Evolutionary conservation across 257 asterid genomes (phyloP).

Genomic region (Capsicum chinense): DNA sequence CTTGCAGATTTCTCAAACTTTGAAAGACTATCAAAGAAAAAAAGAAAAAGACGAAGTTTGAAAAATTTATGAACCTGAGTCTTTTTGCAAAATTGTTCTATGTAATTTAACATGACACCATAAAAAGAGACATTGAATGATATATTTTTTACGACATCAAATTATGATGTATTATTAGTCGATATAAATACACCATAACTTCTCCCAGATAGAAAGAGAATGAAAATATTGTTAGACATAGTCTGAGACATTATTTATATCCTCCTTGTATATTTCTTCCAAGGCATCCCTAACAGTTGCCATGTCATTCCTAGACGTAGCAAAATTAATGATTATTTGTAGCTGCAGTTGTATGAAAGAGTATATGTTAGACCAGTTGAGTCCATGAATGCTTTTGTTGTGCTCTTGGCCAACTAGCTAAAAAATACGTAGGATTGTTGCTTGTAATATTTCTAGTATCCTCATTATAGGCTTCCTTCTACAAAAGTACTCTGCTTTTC

Average conservation of each 20-base stretch:
- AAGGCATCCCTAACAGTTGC: constrained; percentile 93
- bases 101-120: constrained; percentile 6
- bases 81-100: neutral
- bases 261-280: constrained; percentile 95
- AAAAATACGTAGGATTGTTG: constrained; percentile 17
- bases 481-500: too few species aligned
- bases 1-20: neutral
- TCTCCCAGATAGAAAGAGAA: constrained; percentile 92
- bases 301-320: constrained; percentile 94
- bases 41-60: neutral
- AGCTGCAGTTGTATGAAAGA: constrained; percentile 58
- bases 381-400: constrained; percentile 25
- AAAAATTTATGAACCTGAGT: constrained; percentile 4
- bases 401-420: constrained; percentile 13
- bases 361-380: constrained; percentile 33
- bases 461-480: too few species aligned
- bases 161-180: constrained; percentile 19
- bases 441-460: neutral
- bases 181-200: constrained; percentile 67
- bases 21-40: constrained; percentile 21
- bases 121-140: neutral
- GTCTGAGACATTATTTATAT: constrained; percentile 77
- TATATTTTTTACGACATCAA: neutral
- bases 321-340: constrained; percentile 83
- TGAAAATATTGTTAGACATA: constrained; percentile 89